A percentile compares a stretch with the other conserved stretches of the same genome.
These are phyloP conservation scores for Colletotrichum shisoi DNA, from an alignment of 2,329 filamentous ascomycete genomes.

Conservation along the genomic window DNA sequence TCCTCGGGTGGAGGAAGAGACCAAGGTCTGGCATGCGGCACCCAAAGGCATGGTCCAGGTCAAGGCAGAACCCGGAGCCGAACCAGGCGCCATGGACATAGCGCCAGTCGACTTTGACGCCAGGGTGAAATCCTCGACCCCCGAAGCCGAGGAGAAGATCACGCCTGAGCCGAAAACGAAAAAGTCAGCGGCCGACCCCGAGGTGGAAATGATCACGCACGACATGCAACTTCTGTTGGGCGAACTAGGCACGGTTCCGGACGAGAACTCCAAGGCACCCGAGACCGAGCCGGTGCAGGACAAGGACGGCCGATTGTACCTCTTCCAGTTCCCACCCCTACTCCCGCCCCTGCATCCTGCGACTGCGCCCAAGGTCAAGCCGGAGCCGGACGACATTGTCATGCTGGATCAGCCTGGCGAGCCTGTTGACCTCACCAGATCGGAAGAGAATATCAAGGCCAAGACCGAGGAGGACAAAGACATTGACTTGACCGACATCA, in stretches of 20 bases:
- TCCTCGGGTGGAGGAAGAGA: constrained; percentile 45
- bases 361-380: constrained; percentile 51
- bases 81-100: constrained; percentile 49
- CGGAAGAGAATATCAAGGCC: constrained; percentile 40
- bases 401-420: constrained; percentile 49
- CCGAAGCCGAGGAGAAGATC: constrained; percentile 43
- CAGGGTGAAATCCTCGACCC: constrained; percentile 42
- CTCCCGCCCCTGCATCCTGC: constrained; percentile 61
- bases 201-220: constrained; percentile 51
- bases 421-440: constrained; percentile 55
- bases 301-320: constrained; percentile 63
- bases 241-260: constrained; percentile 52
- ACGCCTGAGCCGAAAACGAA: constrained; percentile 43
- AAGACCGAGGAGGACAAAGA: constrained; percentile 43
- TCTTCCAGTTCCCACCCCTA: constrained; percentile 71
- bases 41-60: constrained; percentile 50
- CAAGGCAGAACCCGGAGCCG: constrained; percentile 56
- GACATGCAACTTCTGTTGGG: constrained; percentile 54
- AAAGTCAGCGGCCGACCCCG: constrained; percentile 48
- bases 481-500: constrained; percentile 47
- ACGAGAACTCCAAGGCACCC: constrained; percentile 38
- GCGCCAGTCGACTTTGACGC: constrained; percentile 55
- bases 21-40: constrained; percentile 57
- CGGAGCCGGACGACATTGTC: constrained; percentile 52
- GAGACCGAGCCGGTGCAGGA: constrained; percentile 40